A percentile compares a stretch with the other conserved stretches of the same genome.
phyloP scores from a whole-genome alignment of 306 rosid genomes.

The Trifolium fragiferum region DNA sequence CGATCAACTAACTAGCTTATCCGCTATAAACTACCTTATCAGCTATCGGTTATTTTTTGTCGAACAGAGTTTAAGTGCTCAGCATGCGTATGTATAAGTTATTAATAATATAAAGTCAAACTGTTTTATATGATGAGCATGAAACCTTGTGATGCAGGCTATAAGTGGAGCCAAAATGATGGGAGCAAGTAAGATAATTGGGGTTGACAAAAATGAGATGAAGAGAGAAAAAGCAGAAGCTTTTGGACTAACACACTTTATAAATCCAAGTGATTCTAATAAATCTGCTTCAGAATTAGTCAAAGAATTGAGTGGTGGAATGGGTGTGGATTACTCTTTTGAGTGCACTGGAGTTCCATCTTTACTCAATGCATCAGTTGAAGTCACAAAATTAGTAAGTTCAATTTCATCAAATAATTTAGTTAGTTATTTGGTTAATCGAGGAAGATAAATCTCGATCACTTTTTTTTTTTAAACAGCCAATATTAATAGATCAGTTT shows the following conservation, averaged over 20 bases:
- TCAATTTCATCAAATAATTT: neutral
- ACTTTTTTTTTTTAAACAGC: neutral
- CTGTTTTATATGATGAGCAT: neutral
- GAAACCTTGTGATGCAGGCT: conserved; percentile 37
- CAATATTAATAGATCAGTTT: no score
- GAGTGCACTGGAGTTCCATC: conserved; percentile 59
- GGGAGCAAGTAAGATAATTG: conserved; percentile 58
- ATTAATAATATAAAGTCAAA: no score
- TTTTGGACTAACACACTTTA: conserved; percentile 59
- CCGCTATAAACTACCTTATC: no score
- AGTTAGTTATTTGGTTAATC: neutral
- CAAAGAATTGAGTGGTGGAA: conserved; percentile 52
- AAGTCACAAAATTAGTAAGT: conserved; percentile 58
- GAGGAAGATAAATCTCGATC: neutral
- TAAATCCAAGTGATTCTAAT: conserved; percentile 41
- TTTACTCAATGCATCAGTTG: conserved; percentile 47
- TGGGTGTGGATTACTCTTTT: conserved; percentile 61
- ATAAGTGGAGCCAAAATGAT: conserved; percentile 50
- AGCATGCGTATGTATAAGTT: no score
- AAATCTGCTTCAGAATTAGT: conserved; percentile 49
- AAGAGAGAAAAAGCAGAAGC: conserved; percentile 49
- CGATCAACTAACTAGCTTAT: no score
- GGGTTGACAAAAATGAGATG: conserved; percentile 56
- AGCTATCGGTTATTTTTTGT: no score
- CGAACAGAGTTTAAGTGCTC: no score